These are phyloP conservation scores for Thielaviopsis punctulata DNA, from an alignment of 2,329 filamentous ascomycete species.

Conservation along the genomic window DNA sequence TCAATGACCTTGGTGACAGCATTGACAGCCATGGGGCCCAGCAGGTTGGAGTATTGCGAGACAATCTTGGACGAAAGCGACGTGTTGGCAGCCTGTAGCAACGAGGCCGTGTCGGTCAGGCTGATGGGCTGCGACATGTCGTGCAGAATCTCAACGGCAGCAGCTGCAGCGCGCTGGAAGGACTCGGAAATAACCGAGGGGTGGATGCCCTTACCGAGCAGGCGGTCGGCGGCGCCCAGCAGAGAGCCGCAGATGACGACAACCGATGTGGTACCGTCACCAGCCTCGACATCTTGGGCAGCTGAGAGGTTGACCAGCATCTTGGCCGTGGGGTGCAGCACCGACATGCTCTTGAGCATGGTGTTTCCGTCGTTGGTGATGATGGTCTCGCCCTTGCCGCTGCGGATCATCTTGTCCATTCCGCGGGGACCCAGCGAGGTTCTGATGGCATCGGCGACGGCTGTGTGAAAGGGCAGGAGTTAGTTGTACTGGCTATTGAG, in stretches of 20 bases:
- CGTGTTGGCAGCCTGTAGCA: slow-evolving; percentile 91
- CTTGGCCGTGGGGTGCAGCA: slow-evolving; percentile 98
- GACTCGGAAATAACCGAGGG: slow-evolving; percentile 94
- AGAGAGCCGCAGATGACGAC: slow-evolving; percentile 95
- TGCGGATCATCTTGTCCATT: slow-evolving; percentile 99
- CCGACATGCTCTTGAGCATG: slow-evolving; percentile 97
- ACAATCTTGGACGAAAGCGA: slow-evolving; percentile 98
- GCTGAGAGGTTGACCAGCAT: slow-evolving; percentile 97
- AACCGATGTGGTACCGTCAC: slow-evolving; percentile 94
- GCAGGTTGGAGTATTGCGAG: slow-evolving; percentile 83
- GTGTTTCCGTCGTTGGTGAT: slow-evolving; percentile 99
- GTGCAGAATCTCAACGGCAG: slow-evolving; percentile 77
- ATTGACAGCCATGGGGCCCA: slow-evolving; percentile 97
- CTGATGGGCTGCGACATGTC: slow-evolving; percentile 92
- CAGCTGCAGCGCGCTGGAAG: slow-evolving; percentile 84
- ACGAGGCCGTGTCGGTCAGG: slow-evolving; percentile 69
- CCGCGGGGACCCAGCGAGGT: slow-evolving; percentile 90
- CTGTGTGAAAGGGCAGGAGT: slow-evolving; percentile 27
- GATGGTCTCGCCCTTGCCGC: slow-evolving; percentile 88
- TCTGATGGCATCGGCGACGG: slow-evolving; percentile 92
- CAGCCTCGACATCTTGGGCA: slow-evolving; percentile 94
- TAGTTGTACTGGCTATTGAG: background rate
- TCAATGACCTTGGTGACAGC: slow-evolving; percentile 93
- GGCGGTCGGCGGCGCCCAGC: slow-evolving; percentile 77
- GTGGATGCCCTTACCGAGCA: slow-evolving; percentile 87